Evolutionary conservation across 192 early-diverging fungal species (phyloP).

Genomic region (Linnemannia schmuckeri): DNA sequence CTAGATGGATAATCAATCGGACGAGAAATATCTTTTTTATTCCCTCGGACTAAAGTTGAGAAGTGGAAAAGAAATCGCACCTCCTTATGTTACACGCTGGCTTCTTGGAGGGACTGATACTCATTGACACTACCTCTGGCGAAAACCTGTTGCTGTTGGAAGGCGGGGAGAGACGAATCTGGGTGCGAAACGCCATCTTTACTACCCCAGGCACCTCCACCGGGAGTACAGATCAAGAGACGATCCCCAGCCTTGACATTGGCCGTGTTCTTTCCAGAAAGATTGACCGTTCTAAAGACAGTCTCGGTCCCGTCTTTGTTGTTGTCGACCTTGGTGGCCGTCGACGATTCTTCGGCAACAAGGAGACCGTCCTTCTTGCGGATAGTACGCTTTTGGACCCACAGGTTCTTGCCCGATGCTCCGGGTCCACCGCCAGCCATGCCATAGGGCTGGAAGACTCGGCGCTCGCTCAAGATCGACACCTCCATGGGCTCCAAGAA

Average conservation of each 20-base stretch:
- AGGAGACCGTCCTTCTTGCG: slow-evolving; percentile 44
- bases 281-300: slow-evolving; percentile 67
- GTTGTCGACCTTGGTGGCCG: neutral
- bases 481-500: slow-evolving; percentile 90
- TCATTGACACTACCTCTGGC: slow-evolving; percentile 41
- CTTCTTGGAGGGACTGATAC: slow-evolving; percentile 49
- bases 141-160: slow-evolving; percentile 26
- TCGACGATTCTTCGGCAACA: slow-evolving; percentile 2
- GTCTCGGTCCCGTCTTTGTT: slow-evolving; percentile 25
- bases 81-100: slow-evolving; percentile 27
- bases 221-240: slow-evolving; percentile 89
- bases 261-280: slow-evolving; percentile 93
- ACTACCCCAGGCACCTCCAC: slow-evolving; percentile 90
- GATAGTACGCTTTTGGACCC: slow-evolving; percentile 72
- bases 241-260: slow-evolving; percentile 83
- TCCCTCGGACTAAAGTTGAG: too few relatives aligned
- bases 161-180: slow-evolving; percentile 3
- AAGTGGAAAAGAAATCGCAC: neutral
- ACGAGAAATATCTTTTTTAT: too few relatives aligned
- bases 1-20: too few relatives aligned
- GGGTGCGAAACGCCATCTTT: slow-evolving; percentile 4
- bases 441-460: slow-evolving; percentile 92
- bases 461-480: slow-evolving; percentile 92
- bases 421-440: slow-evolving; percentile 84
- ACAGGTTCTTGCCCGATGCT: slow-evolving; percentile 78